phyloP scores from a whole-genome alignment of 192 early-diverging fungal genomes.

The Physocladia obscura region DNA sequence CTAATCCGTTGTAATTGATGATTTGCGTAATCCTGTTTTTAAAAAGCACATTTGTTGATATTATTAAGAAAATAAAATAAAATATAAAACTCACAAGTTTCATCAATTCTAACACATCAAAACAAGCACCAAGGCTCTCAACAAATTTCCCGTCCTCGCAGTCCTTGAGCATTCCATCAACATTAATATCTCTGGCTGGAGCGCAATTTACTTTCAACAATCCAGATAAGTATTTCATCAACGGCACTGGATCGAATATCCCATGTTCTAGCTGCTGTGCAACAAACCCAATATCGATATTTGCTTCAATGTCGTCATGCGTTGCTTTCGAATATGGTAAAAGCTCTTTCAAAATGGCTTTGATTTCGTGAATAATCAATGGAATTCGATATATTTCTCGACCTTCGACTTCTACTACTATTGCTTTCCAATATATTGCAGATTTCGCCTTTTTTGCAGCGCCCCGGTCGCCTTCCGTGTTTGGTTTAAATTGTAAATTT shows the following conservation, averaged over 20 bases:
- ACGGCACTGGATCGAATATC: slow-evolving; percentile 57
- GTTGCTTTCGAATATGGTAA: slow-evolving; percentile 46
- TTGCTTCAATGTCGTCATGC: slow-evolving; percentile 44
- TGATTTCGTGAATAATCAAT: slow-evolving; percentile 73
- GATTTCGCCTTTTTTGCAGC: slow-evolving; percentile 61
- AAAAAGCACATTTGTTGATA: too few species aligned
- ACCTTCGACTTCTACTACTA: slow-evolving; percentile 56
- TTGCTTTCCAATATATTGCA: slow-evolving; percentile 69
- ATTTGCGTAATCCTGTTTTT: slow-evolving; percentile 62
- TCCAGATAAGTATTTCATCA: slow-evolving; percentile 61
- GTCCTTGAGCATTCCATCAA: slow-evolving; percentile 60
- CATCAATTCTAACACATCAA: slow-evolving; percentile 74
- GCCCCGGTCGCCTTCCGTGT: slow-evolving; percentile 72
- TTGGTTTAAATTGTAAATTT: slow-evolving; percentile 85
- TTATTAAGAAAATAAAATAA: not conserved
- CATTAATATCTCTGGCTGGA: slow-evolving; percentile 61
- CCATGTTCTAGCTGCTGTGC: slow-evolving; percentile 51
- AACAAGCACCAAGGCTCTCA: slow-evolving; percentile 67
- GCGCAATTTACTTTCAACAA: slow-evolving; percentile 70
- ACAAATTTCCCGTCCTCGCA: slow-evolving; percentile 61
- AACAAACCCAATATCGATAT: slow-evolving; percentile 50
- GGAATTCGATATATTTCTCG: slow-evolving; percentile 50
- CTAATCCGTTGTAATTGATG: slow-evolving; percentile 65
- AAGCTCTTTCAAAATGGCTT: slow-evolving; percentile 69
- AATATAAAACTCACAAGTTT: slow-evolving; percentile 46